Evolutionary conservation across 176 grass and related monocot species (phyloP).

Genomic region (Luzula sylvatica): DNA sequence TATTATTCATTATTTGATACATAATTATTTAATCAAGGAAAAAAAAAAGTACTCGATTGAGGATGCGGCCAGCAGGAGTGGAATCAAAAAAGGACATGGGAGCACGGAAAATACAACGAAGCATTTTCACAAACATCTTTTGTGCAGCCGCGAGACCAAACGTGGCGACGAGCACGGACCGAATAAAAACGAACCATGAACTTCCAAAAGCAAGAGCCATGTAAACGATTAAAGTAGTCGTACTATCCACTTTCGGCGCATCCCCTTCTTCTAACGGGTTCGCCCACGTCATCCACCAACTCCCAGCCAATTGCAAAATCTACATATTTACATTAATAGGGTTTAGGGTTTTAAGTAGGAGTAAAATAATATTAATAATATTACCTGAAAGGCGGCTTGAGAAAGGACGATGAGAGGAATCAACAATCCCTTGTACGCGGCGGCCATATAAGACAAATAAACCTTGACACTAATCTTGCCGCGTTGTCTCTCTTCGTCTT

Average conservation of each 20-base stretch:
- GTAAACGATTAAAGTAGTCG: conserved; percentile 82
- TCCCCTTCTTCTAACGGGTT: conserved; percentile 84
- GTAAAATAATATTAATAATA: too few species aligned
- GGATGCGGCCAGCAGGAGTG: conserved; percentile 81
- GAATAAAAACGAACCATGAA: conserved; percentile 92
- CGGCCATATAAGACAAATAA: conserved; percentile 94
- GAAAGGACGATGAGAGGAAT: conserved; percentile 88
- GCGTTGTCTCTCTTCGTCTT: conserved; percentile 85
- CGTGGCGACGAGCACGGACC: conserved; percentile 92
- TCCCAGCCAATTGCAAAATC: conserved; percentile 91
- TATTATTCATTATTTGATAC: conserved; percentile 1
- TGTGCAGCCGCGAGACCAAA: conserved; percentile 97
- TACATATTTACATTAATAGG: background rate
- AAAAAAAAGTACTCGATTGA: conserved; percentile 65
- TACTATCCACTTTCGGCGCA: conserved; percentile 56
- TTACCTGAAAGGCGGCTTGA: conserved; percentile 68
- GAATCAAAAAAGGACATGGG: conserved; percentile 99
- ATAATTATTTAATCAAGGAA: background rate
- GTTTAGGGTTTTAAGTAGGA: too few species aligned
- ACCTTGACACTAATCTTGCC: conserved; percentile 88
- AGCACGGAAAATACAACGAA: conserved; percentile 73
- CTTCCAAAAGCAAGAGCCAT: conserved; percentile 95
- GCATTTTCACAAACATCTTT: conserved; percentile 88
- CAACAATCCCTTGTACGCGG: conserved; percentile 76
- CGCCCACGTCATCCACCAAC: conserved; percentile 99